Conservation (phyloP, 768 basidiomycete species). For the Trichaptum fuscoviolaceum region DNA sequence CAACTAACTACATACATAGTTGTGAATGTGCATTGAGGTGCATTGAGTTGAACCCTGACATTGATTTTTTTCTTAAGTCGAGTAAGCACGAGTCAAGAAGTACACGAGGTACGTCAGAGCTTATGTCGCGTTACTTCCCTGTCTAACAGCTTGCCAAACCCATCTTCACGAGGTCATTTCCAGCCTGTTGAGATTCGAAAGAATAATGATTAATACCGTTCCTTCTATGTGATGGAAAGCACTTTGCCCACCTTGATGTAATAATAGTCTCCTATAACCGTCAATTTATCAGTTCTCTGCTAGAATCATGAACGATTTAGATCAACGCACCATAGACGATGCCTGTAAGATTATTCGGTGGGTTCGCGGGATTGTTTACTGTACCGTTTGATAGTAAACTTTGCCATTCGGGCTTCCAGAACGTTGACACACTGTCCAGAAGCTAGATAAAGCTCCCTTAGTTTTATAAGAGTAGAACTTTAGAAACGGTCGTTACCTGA, state of each 20-base stretch:
- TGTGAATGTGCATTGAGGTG: background rate
- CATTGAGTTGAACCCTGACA: no score
- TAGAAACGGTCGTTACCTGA: conserved; percentile 27
- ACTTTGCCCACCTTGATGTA: conserved; percentile 32
- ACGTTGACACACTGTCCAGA: conserved; percentile 43
- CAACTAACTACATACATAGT: background rate
- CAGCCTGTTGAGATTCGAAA: conserved; percentile 32
- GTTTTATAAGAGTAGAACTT: background rate
- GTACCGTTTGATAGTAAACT: conserved; percentile 64
- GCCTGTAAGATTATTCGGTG: conserved; percentile 52
- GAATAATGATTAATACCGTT: background rate
- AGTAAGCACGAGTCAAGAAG: no score
- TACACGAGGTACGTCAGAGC: no score
- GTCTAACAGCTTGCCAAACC: conserved; percentile 35
- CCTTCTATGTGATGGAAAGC: background rate
- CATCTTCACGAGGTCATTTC: conserved; percentile 45
- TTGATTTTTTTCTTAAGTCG: no score
- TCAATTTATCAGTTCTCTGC: background rate
- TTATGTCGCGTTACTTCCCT: no score
- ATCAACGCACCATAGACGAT: conserved; percentile 45
- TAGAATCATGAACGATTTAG: background rate
- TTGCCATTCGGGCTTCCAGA: conserved; percentile 58
- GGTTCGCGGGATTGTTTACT: conserved; percentile 45
- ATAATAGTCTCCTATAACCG: conserved; percentile 53
- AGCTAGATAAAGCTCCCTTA: conserved; percentile 26